Conservation (phyloP, 1,139 yeast species). For the Groenewaldozyma sp. region DNA sequence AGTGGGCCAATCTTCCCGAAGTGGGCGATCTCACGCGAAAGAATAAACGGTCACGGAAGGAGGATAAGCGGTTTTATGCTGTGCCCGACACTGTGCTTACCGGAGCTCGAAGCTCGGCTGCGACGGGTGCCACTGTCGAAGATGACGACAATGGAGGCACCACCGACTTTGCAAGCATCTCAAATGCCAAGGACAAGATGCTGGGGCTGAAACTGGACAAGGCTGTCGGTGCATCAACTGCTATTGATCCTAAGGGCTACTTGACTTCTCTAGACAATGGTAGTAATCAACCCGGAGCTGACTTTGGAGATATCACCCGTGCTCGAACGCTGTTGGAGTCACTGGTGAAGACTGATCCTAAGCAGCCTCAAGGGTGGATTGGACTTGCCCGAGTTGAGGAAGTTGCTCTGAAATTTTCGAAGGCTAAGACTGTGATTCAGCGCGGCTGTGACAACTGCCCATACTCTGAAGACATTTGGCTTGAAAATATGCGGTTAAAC, state of each 20-base stretch:
- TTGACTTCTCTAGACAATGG: constrained; percentile 30
- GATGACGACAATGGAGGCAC: constrained; percentile 27
- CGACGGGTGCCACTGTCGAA: constrained; percentile 26
- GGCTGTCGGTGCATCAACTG: constrained; percentile 10
- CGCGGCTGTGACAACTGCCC: constrained; percentile 72
- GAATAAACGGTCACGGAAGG: constrained; percentile 63
- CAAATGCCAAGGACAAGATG: constrained; percentile 45
- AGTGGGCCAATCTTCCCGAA: constrained; percentile 82
- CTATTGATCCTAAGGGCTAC: constrained; percentile 33
- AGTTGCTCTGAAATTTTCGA: constrained; percentile 43
- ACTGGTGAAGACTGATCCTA: constrained; percentile 63
- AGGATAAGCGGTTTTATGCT: constrained; percentile 64
- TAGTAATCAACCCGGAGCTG: constrained; percentile 17
- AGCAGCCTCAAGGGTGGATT: constrained; percentile 75
- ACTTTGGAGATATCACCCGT: constrained; percentile 46
- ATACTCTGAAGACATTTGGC: constrained; percentile 66
- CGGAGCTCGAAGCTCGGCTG: constrained; percentile 31
- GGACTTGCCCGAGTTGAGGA: constrained; percentile 78
- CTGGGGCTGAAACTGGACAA: constrained; percentile 42
- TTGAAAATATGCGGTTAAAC: constrained; percentile 68
- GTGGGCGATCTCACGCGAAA: constrained; percentile 79
- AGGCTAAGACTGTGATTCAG: constrained; percentile 53
- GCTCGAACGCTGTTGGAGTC: constrained; percentile 57
- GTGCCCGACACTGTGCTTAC: constrained; percentile 61
- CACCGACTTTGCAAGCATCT: constrained; percentile 42